These are phyloP conservation scores for Colletotrichum incanum DNA, from an alignment of 2,329 filamentous ascomycete species.

Conservation along the genomic window DNA sequence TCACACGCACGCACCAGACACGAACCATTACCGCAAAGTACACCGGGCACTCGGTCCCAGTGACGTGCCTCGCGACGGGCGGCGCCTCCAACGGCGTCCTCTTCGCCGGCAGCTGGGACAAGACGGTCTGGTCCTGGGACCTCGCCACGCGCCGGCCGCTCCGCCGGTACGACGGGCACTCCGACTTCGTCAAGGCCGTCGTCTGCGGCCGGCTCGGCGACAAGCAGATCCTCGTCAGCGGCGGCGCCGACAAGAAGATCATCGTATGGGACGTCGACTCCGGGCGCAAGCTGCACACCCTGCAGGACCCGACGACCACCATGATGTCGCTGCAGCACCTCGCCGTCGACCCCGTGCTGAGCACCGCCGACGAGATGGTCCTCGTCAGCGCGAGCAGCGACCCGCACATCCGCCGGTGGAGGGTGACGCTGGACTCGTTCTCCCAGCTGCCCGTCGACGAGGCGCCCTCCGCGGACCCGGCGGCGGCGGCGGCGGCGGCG, in stretches of 20 bases:
- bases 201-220: slow-evolving; percentile 73
- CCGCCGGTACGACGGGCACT: slow-evolving; percentile 81
- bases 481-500: background rate
- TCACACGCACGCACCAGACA: slow-evolving; percentile 23
- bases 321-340: slow-evolving; percentile 88
- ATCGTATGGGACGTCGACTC: slow-evolving; percentile 85
- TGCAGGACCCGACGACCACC: slow-evolving; percentile 78
- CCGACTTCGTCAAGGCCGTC: slow-evolving; percentile 92
- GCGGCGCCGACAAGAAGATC: slow-evolving; percentile 84
- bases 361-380: slow-evolving; percentile 64
- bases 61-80: slow-evolving; percentile 82
- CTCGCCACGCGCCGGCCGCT: slow-evolving; percentile 68
- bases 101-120: slow-evolving; percentile 96
- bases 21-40: slow-evolving; percentile 59
- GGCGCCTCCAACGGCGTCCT: slow-evolving; percentile 71
- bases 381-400: slow-evolving; percentile 88
- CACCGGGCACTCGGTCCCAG: slow-evolving; percentile 82
- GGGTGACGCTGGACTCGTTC: slow-evolving; percentile 67
- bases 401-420: slow-evolving; percentile 85
- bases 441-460: slow-evolving; percentile 67
- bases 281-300: slow-evolving; percentile 78
- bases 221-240: slow-evolving; percentile 78
- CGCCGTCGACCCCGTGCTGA: slow-evolving; percentile 78
- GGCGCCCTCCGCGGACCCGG: slow-evolving; percentile 42
- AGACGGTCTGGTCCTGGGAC: slow-evolving; percentile 90